Conservation (phyloP, 306 rosid species). For the Corylus avellana region DNA sequence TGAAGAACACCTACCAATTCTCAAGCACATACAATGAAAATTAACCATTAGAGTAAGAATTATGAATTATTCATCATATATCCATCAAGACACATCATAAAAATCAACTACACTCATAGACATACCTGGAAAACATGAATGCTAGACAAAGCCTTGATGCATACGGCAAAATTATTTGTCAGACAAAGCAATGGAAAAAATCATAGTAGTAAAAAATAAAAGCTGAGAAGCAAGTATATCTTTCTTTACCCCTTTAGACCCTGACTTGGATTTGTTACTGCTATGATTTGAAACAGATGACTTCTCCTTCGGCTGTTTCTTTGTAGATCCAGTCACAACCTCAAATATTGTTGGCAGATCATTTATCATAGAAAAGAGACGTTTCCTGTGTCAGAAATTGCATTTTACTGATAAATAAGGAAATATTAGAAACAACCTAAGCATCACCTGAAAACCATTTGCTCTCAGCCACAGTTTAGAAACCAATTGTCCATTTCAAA, state of each 20-base stretch:
- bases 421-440: not conserved
- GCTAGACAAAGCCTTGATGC: not conserved
- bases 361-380: constrained; percentile 64
- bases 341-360: constrained; percentile 69
- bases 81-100: not conserved
- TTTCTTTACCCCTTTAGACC: constrained; percentile 64
- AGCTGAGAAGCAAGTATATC: not conserved
- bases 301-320: constrained; percentile 62
- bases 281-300: constrained; percentile 50
- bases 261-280: constrained; percentile 61
- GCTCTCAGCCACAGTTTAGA: not conserved
- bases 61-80: not conserved
- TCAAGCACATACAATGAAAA: not conserved
- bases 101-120: not conserved
- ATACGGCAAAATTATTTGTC: not conserved
- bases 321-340: constrained; percentile 49
- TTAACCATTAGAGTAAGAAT: not conserved
- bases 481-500: not conserved
- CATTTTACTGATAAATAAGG: not conserved
- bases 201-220: not conserved
- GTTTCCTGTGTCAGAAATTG: constrained; percentile 45
- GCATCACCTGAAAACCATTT: not conserved
- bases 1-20: not conserved
- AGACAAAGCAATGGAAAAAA: not conserved
- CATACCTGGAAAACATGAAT: not conserved